A percentile compares a stretch with the other conserved stretches of the same genome.
These are phyloP conservation scores for Colletotrichum tabaci DNA, from an alignment of 2,329 filamentous ascomycete species.

Conservation along the genomic window DNA sequence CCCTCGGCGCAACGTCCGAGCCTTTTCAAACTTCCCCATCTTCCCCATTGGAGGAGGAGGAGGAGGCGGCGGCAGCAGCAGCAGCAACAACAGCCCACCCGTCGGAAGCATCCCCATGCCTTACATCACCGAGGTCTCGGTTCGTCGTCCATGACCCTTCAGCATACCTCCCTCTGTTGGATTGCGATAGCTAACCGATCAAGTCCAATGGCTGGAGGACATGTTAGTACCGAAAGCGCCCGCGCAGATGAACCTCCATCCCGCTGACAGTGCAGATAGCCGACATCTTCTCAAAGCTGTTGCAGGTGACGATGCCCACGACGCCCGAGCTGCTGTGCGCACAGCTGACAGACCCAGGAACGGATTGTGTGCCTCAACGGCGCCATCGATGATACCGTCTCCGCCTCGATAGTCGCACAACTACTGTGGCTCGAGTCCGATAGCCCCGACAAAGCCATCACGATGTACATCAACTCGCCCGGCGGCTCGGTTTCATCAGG, in stretches of 20 bases:
- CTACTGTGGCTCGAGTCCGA: conserved; percentile 98
- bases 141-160: conserved; percentile 49
- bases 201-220: conserved; percentile 84
- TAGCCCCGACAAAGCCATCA: conserved; percentile 93
- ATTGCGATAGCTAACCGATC: conserved; percentile 47
- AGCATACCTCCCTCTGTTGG: background rate
- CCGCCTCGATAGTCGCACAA: conserved; percentile 95
- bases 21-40: conserved; percentile 60
- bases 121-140: conserved; percentile 71
- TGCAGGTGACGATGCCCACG: conserved; percentile 69
- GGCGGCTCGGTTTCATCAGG: conserved; percentile 88
- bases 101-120: conserved; percentile 67
- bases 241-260: conserved; percentile 43
- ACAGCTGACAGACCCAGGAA: conserved; percentile 68
- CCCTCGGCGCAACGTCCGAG: conserved; percentile 54
- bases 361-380: conserved; percentile 96
- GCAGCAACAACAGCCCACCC: conserved; percentile 40
- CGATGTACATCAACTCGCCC: conserved; percentile 97
- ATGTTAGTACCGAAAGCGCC: conserved; percentile 66
- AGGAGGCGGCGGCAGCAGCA: background rate
- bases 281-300: conserved; percentile 85
- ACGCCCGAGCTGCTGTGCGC: conserved; percentile 37
- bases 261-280: conserved; percentile 62
- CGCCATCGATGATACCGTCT: conserved; percentile 89
- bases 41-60: conserved; percentile 44